Base-by-base conservation (phyloP, 805 yeast species). In the Yarrowia osloensis region DNA sequence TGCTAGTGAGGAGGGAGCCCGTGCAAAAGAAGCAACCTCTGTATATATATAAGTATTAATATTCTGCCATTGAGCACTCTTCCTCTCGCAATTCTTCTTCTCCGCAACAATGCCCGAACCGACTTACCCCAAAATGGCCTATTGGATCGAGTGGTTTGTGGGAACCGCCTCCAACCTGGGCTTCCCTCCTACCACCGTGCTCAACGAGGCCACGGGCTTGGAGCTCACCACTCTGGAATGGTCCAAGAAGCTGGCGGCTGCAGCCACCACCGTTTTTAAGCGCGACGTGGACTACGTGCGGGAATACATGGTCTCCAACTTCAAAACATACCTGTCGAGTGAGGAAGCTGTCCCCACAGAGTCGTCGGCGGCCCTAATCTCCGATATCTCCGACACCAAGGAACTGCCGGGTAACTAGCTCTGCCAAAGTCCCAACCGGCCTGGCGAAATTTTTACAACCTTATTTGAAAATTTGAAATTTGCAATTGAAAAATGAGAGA, bases 311-410 rank as follows among this genome's bases (percentile, higher is more conserved):
- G 22, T 35, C n/a, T 21, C 44, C 33, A 54, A 37, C 44, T 1
- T 54, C 39, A 54, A 54, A 44, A 33, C 31, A 33, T 54, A 33
- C 40, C 40, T 50, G 13, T 15, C 52, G 15, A n/a, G n/a, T 26
- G 15, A 28, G 1, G 35, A 12, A 11, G 19, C 15, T 28, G 6
- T 35, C 3, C 0, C 55, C 4, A 7, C 39, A 6, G 40, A 50
- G 17, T 21, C 40, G 11, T 21, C 57, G 4, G 17, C 61, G 12
- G 61, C 31, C 1, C 57, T 31, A 13, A 54, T 54, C 61, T 17
- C 61, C 61, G 61, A 54, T 54, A 54, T 54, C 61, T 54, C 61
- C 61, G 61, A 54, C 1, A 22, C 44, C 33, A 54, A 54, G 44
- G 61, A 54, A 12, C 61, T 54, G 31, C 61, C 61, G 61, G 61